Conservation (phyloP, 179 eudicot species). For the Silene noctiflora region DNA sequence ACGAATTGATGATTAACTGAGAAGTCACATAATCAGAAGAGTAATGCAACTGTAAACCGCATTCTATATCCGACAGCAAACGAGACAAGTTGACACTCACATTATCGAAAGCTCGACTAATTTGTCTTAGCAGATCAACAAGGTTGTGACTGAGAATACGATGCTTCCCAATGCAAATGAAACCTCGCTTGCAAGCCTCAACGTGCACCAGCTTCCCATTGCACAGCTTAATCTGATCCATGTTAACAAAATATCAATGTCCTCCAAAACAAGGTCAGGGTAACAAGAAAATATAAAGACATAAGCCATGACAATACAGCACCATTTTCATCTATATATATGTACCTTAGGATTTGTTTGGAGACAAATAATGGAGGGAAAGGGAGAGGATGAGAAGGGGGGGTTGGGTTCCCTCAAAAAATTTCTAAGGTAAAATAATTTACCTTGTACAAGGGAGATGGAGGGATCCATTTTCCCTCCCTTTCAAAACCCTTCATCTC, state of each 20-base stretch:
- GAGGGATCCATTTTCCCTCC: too few species aligned
- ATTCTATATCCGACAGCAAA: constrained; percentile 12
- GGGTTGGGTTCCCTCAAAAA: too few species aligned
- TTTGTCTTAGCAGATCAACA: constrained; percentile 85
- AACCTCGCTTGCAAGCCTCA: constrained; percentile 88
- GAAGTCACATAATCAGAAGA: not conserved
- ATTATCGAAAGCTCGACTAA: constrained; percentile 91
- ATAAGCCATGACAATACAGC: not conserved
- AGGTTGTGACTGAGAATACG: constrained; percentile 79
- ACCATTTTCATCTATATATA: not conserved
- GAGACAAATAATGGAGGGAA: too few species aligned
- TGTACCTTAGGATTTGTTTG: not conserved
- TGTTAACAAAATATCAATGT: too few species aligned
- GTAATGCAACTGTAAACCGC: not conserved
- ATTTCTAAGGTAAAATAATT: too few species aligned
- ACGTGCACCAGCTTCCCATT: constrained; percentile 75
- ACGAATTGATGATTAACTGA: not conserved
- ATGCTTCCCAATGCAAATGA: constrained; percentile 77
- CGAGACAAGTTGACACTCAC: constrained; percentile 41
- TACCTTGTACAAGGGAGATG: too few species aligned
- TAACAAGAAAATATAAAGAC: not conserved
- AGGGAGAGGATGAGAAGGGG: too few species aligned
- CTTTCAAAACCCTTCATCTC: too few species aligned
- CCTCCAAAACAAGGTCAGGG: not conserved
- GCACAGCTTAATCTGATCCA: constrained; percentile 81